A percentile compares a stretch with the other conserved stretches of the same genome.
These are phyloP conservation scores for Phytophthora idaei DNA, from an alignment of 352 stramenopile species.

Conservation along the genomic window DNA sequence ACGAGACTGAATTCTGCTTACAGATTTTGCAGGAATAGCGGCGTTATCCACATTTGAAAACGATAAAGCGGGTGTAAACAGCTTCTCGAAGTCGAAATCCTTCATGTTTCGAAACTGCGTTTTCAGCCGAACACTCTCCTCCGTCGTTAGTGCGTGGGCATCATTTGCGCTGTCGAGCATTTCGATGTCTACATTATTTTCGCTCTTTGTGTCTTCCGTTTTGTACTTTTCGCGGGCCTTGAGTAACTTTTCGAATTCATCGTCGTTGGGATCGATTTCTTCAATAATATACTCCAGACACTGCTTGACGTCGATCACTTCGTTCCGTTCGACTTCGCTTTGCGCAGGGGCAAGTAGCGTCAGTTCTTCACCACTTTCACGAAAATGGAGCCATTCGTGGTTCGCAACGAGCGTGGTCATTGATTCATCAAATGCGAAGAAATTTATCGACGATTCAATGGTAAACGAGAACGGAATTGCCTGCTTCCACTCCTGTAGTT, in stretches of 20 bases:
- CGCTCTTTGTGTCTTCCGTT: not conserved
- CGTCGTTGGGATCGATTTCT: constrained; percentile 21
- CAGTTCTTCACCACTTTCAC: not conserved
- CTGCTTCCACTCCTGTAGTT: constrained; percentile 41
- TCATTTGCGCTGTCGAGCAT: not conserved
- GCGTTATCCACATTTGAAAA: constrained; percentile 7
- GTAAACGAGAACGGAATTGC: constrained; percentile 49
- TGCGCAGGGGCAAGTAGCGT: constrained; percentile 30
- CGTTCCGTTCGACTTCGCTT: constrained; percentile 22
- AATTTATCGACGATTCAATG: constrained; percentile 36
- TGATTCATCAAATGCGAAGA: constrained; percentile 53
- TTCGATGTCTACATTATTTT: constrained; percentile 4
- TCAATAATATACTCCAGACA: constrained; percentile 32
- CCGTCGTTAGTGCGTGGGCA: constrained; percentile 5
- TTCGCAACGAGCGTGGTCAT: constrained; percentile 43
- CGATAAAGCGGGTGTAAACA: constrained; percentile 51
- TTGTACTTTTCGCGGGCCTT: not conserved
- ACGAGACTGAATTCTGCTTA: constrained; percentile 3
- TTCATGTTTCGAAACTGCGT: constrained; percentile 45
- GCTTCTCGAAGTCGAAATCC: constrained; percentile 53
- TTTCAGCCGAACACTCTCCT: constrained; percentile 24
- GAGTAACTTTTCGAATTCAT: constrained; percentile 14
- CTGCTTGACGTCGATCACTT: constrained; percentile 26
- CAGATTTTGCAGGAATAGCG: constrained; percentile 7
- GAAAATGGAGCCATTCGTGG: constrained; percentile 46